Evolutionary conservation across 257 asterid genomes (phyloP), one percentile per base, ranked within the genome.

Genomic region (Gardenia jasminoides): DNA sequence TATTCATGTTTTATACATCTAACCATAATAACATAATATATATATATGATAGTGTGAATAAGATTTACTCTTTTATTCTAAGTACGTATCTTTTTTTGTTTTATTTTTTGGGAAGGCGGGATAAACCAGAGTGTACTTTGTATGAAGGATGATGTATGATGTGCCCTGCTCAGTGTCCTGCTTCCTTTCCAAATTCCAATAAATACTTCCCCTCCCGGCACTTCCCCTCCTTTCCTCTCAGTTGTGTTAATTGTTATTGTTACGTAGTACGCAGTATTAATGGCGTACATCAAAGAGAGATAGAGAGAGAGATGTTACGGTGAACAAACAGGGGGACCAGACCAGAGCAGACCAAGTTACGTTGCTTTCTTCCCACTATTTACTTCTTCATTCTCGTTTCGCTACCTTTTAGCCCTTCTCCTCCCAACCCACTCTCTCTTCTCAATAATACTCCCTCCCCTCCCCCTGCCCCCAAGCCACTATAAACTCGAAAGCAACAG

Each of bases 341-440:
- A 36, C 41, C 41, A 36, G 41, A 36, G 84, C 90, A 82, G 65
- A 71, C 80, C 67, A 68, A 80, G 84, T 83, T 74, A 72, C 79
- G 87, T 87, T 76, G 85, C 88, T 83, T 78, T 79, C 82, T 70
- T 66, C 52, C 81, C 77, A 74, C 87, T 54, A 56, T 80, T 69
- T 62, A 81, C 79, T 59, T 36, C 76, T 70, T 64, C 78, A 13
- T 48, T 62, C 77, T 58, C 44, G 78, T 77, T 62, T 61, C 44
- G 52, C 31, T 50, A 3, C 58, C 19, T 47, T 13, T 15, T 50
- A 3, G 58, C 22, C 58, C 58, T 61, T 52, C 67, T 24, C 12
- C 11, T 47, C 24, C 19, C 70, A 22, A 43, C 59, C 74, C 81
- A 12, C 41, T 22, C 24, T 20, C 11, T 30, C 28, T 28, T 9